Conservation (phyloP, 306 rosid genomes). For the Cucumis melo region DNA sequence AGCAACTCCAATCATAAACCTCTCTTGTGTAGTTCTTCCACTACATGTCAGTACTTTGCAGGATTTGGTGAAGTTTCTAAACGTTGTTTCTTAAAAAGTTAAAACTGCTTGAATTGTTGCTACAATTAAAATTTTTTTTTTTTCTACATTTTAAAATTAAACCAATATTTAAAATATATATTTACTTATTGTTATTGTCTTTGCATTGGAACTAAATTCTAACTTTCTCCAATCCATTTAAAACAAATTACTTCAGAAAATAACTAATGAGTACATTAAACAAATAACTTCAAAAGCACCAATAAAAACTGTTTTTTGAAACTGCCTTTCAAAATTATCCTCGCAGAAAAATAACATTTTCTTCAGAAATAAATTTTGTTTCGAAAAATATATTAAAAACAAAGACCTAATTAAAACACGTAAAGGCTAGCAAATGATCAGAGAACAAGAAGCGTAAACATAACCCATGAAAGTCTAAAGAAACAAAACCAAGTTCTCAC, state of each 20-base stretch:
- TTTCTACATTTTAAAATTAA: background rate
- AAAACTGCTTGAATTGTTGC: background rate
- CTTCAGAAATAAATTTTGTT: no score
- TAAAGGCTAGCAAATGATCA: background rate
- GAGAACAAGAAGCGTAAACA: background rate
- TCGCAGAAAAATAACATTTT: background rate
- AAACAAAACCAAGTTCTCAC: conserved; percentile 12
- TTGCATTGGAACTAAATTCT: background rate
- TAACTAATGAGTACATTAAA: background rate
- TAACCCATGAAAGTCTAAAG: background rate
- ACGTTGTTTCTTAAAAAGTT: background rate
- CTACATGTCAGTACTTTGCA: background rate
- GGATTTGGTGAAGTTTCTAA: background rate
- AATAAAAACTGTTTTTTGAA: background rate
- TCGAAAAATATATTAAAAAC: no score
- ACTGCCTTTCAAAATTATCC: background rate
- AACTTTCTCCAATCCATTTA: background rate
- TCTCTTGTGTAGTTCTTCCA: background rate
- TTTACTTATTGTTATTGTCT: background rate
- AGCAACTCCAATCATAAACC: background rate
- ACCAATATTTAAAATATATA: background rate
- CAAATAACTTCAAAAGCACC: background rate
- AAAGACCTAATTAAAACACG: no score
- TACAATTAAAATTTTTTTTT: no score
- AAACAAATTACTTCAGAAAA: background rate